Evolutionary conservation across 2,329 filamentous ascomycete genomes (phyloP), one percentile per base, ranked within the genome.

Genomic region (Pseudogymnoascus sp.): DNA sequence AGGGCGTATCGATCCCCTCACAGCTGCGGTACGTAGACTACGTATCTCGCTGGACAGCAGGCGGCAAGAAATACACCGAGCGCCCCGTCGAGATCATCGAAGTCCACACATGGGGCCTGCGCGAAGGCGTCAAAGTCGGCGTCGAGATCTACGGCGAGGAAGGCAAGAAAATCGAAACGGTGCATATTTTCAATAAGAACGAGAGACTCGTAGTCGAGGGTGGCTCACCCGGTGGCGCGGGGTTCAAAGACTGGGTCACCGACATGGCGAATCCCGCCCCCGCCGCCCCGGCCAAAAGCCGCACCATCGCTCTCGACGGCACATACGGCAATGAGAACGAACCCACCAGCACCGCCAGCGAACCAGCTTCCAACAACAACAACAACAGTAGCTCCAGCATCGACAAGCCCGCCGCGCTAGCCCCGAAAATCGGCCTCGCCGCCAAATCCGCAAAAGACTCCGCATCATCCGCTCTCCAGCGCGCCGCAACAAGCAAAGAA

Each of bases 1-100:
- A 87, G 1, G 95, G 95, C 3, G 89, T 99, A 23, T 95, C 90
- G 36, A 99, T 99, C 57, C 92, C 93, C 0, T 96, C 92, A 69
- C 95, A 99, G 75, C 76, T 96, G 65, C 83, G 95, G 8, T 97
- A 90, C 84, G 82, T 99, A 16, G 82, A 83, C 31, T 99, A 99
- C 73, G 90, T 97, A 8, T 90, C 96, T 71, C 84, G 90, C 11
- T 97, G 93, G 93, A 84, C 90, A 2, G 77, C 85, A 63, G 77
- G 85, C 28, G 85, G 83, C 16, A 96, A 96, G 76, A 82, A 83
- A 63, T 99, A 98, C 71, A 79, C 91, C 6, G 93, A 98, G 72
- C 81, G 90, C 16, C 85, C 88, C 60, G 83, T 97, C 1, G 93
- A 98, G 76, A 86, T 98, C 43, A 74, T 93, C 10, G 93, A 98